Evolutionary conservation across 805 yeast species (phyloP).

Genomic region (Grigorovia transvaalensis): DNA sequence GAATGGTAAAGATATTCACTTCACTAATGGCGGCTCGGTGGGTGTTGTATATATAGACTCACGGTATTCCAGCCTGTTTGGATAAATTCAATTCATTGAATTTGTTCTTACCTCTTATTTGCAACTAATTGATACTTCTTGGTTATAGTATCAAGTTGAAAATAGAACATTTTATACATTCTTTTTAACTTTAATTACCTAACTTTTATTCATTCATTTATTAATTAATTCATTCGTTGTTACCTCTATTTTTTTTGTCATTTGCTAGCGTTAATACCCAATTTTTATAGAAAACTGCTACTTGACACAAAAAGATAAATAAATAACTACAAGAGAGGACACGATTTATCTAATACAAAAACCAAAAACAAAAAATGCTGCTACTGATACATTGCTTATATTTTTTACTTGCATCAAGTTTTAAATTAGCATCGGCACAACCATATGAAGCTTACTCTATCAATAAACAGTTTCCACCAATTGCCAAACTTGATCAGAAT

Average conservation of each 20-base stretch:
- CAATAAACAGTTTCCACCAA: constrained; percentile 72
- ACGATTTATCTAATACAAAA: too few species aligned
- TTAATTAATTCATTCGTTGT: not conserved
- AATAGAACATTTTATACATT: not conserved
- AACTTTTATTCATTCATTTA: not conserved
- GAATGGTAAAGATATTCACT: not conserved
- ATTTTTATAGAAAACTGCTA: too few species aligned
- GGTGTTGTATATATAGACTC: not conserved
- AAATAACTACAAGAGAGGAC: too few species aligned
- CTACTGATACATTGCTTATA: not conserved
- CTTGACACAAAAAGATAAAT: too few species aligned
- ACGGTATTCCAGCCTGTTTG: not conserved
- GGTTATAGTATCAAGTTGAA: not conserved
- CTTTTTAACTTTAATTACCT: not conserved
- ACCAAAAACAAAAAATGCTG: not conserved
- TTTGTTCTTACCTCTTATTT: not conserved
- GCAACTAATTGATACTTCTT: not conserved
- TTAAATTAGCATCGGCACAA: not conserved
- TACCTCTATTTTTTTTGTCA: too few species aligned
- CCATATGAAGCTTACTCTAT: constrained; percentile 28
- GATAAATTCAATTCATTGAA: not conserved
- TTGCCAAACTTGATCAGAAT: constrained; percentile 57
- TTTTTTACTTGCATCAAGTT: not conserved
- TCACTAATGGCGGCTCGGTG: not conserved
- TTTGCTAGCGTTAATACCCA: too few species aligned